These are phyloP conservation scores for Mycena olivaceomarginata DNA, from an alignment of 768 basidiomycete species.

Conservation along the genomic window DNA sequence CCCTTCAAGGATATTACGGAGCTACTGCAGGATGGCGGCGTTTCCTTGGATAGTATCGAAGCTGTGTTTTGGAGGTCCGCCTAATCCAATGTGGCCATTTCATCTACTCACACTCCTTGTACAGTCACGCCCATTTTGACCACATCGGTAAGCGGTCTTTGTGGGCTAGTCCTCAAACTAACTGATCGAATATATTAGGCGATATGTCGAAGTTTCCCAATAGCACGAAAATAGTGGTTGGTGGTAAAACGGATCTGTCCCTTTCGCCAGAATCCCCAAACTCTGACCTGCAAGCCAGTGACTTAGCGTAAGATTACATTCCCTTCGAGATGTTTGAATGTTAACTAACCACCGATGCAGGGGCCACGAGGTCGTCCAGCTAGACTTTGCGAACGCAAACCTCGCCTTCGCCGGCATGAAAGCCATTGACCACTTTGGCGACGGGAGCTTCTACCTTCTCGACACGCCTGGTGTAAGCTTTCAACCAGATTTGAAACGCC, in stretches of 20 bases:
- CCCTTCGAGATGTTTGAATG: neutral
- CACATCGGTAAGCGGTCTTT: constrained; percentile 26
- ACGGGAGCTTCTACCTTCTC: constrained; percentile 42
- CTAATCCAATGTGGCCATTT: neutral
- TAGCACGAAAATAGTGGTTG: constrained; percentile 28
- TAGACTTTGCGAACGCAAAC: constrained; percentile 24
- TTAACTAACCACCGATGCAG: neutral
- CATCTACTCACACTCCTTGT: neutral
- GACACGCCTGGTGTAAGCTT: constrained; percentile 40
- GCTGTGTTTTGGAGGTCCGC: constrained; percentile 37
- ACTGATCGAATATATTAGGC: constrained; percentile 6
- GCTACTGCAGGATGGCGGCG: constrained; percentile 34
- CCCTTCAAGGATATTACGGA: constrained; percentile 39
- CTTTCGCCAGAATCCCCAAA: constrained; percentile 18
- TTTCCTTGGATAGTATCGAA: constrained; percentile 36
- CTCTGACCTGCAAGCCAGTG: constrained; percentile 31
- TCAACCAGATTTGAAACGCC: neutral
- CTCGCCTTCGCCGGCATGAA: constrained; percentile 34
- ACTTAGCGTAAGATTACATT: constrained; percentile 32
- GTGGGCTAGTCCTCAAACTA: no score
- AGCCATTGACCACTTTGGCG: constrained; percentile 37
- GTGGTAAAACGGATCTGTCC: constrained; percentile 18
- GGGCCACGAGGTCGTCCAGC: constrained; percentile 14
- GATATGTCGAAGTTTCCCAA: constrained; percentile 44
- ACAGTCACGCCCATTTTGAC: constrained; percentile 41